Percentiles rank a stretch among this genome's conserved stretches.
phyloP scores from a whole-genome alignment of 1,139 yeast genomes.

The Scheffersomyces titani region DNA sequence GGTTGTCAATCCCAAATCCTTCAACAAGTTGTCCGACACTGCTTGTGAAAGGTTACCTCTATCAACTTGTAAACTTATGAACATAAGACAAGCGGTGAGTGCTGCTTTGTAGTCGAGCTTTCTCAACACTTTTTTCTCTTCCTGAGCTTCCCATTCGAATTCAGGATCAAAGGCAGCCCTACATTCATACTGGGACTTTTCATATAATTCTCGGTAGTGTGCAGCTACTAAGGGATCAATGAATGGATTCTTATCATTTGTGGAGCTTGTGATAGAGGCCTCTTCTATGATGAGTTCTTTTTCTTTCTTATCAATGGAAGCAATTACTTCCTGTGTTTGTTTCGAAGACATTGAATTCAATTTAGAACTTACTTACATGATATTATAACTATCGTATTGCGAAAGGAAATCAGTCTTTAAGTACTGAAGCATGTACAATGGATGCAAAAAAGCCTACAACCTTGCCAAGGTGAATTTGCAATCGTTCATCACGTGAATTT shows the following conservation, averaged over 20 bases:
- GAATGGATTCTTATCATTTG: conserved; percentile 9
- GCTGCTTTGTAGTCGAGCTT: conserved; percentile 29
- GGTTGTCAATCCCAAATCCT: conserved; percentile 28
- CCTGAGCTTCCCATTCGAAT: conserved; percentile 21
- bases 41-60: conserved; percentile 34
- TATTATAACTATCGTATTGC: too few relatives aligned
- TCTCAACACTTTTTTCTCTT: conserved; percentile 19
- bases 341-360: background rate
- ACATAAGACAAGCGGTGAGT: conserved; percentile 29
- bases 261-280: background rate
- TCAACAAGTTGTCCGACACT: conserved; percentile 30
- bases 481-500: background rate
- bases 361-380: background rate
- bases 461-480: background rate
- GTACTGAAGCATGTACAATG: background rate
- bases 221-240: conserved; percentile 18
- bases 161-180: conserved; percentile 22
- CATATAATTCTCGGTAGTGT: conserved; percentile 19
- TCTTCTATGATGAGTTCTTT: background rate
- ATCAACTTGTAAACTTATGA: conserved; percentile 33
- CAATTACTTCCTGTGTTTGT: background rate
- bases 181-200: conserved; percentile 21
- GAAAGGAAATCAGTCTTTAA: background rate
- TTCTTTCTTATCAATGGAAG: background rate
- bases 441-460: background rate